These are phyloP conservation scores for Gentiana dahurica DNA, from an alignment of 257 asterid species.

Conservation along the genomic window DNA sequence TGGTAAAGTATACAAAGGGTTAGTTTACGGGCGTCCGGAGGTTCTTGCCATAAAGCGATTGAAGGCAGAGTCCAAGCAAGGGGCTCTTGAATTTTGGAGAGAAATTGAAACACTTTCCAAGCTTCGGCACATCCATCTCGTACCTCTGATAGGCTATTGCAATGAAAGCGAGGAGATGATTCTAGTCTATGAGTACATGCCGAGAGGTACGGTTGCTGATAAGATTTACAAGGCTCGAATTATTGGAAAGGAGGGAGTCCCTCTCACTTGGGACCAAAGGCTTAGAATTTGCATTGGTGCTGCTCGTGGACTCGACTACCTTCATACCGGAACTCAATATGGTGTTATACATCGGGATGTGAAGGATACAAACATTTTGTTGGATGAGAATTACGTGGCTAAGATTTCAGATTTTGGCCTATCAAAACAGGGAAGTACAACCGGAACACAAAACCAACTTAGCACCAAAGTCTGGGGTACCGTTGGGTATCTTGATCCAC, in stretches of 20 bases:
- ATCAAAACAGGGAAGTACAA: conserved; percentile 2
- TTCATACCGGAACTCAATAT: conserved; percentile 7
- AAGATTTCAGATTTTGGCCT: conserved; percentile 14
- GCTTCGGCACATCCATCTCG: conserved; percentile 12
- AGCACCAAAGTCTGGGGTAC: conserved; percentile 7
- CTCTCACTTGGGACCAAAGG: conserved; percentile 12
- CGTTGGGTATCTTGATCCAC: conserved; percentile 12
- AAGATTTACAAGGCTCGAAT: conserved; percentile 1
- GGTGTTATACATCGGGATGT: conserved; percentile 16
- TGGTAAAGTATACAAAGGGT: conserved; percentile 10
- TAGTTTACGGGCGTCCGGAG: not conserved
- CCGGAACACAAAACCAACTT: not conserved
- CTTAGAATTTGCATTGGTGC: conserved; percentile 15
- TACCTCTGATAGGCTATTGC: conserved; percentile 14
- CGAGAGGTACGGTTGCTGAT: conserved; percentile 8
- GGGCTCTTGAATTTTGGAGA: conserved; percentile 12
- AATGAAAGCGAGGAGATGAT: conserved; percentile 7
- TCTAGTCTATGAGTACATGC: conserved; percentile 9
- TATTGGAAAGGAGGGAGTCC: not conserved
- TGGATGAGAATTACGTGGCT: conserved; percentile 8
- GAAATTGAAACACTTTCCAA: conserved; percentile 15
- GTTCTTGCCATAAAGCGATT: conserved; percentile 12
- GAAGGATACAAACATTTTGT: conserved; percentile 10
- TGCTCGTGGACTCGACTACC: conserved; percentile 18
- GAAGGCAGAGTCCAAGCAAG: conserved; percentile 10